Conservation (phyloP, 2,329 filamentous ascomycete genomes). For the Conoideocrella luteorostrata region DNA sequence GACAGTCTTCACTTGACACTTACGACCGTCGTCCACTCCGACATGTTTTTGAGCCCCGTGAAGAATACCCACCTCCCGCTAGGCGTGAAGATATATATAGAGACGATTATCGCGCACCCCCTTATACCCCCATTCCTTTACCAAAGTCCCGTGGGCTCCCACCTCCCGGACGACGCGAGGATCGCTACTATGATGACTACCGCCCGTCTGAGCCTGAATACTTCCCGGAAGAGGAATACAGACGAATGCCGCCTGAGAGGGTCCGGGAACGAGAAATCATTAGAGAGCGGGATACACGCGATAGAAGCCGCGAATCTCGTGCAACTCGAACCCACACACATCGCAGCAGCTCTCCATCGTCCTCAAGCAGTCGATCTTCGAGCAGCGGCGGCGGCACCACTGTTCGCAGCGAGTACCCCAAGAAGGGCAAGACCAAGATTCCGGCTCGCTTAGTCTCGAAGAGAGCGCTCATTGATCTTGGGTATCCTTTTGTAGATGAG, state of each 20-base stretch:
- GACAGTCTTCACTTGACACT: conserved; percentile 85
- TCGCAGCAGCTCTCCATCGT: conserved; percentile 37
- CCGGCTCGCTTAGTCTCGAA: conserved; percentile 74
- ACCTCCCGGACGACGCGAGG: conserved; percentile 49
- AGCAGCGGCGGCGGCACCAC: conserved; percentile 45
- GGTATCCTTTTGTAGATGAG: conserved; percentile 83
- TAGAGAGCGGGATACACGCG: conserved; percentile 39
- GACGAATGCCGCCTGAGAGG: conserved; percentile 52
- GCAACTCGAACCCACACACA: conserved; percentile 32
- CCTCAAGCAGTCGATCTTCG: conserved; percentile 38
- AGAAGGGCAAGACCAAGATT: conserved; percentile 85
- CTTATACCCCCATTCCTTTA: conserved; percentile 59
- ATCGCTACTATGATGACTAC: conserved; percentile 59
- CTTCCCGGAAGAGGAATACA: conserved; percentile 67
- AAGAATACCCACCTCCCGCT: conserved; percentile 58
- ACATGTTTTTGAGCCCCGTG: conserved; percentile 43
- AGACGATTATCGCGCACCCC: conserved; percentile 39
- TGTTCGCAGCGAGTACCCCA: conserved; percentile 60
- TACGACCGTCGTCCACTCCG: conserved; percentile 68
- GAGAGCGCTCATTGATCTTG: conserved; percentile 73
- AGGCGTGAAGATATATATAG: conserved; percentile 41
- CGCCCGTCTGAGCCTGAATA: conserved; percentile 59
- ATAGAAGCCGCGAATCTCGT: conserved; percentile 32
- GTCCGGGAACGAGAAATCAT: conserved; percentile 57
- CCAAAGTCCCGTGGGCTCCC: conserved; percentile 57